These are phyloP conservation scores for Alternaria arborescens DNA, from an alignment of 2,329 filamentous ascomycete genomes.

Conservation along the genomic window DNA sequence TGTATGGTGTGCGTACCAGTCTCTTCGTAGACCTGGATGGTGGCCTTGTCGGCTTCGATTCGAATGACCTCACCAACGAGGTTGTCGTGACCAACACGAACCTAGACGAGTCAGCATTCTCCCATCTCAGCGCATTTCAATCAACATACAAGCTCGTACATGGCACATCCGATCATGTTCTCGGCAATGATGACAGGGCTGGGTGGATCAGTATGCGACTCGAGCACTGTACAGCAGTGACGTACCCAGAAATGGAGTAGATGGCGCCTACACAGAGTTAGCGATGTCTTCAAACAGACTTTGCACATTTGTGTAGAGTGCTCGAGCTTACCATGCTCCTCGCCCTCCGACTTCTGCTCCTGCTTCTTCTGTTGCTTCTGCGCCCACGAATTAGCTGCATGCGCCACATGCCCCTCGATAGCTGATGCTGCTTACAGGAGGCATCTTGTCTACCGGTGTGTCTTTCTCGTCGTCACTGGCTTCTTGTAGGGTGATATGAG, in stretches of 20 bases:
- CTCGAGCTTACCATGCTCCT: conserved; percentile 63
- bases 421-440: conserved; percentile 44
- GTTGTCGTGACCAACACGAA: conserved; percentile 89
- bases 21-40: conserved; percentile 99
- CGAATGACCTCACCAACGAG: conserved; percentile 98
- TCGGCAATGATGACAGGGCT: conserved; percentile 94
- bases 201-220: conserved; percentile 35
- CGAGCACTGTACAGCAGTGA: conserved; percentile 25
- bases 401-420: conserved; percentile 9
- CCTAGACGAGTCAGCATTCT: conserved; percentile 60
- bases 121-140: background rate
- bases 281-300: conserved; percentile 1
- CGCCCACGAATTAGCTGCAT: conserved; percentile 36
- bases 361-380: conserved; percentile 46
- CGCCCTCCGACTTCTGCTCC: conserved; percentile 57
- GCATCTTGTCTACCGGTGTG: conserved; percentile 42
- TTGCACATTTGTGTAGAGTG: background rate
- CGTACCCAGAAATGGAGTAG: conserved; percentile 74
- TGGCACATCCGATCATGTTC: conserved; percentile 98
- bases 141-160: conserved; percentile 91
- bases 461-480: conserved; percentile 26
- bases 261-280: conserved; percentile 61
- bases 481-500: conserved; percentile 33
- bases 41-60: conserved; percentile 93
- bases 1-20: conserved; percentile 70